Evolutionary conservation across 2,329 filamentous ascomycete genomes (phyloP).

Genomic region (Calonectria honghensis): DNA sequence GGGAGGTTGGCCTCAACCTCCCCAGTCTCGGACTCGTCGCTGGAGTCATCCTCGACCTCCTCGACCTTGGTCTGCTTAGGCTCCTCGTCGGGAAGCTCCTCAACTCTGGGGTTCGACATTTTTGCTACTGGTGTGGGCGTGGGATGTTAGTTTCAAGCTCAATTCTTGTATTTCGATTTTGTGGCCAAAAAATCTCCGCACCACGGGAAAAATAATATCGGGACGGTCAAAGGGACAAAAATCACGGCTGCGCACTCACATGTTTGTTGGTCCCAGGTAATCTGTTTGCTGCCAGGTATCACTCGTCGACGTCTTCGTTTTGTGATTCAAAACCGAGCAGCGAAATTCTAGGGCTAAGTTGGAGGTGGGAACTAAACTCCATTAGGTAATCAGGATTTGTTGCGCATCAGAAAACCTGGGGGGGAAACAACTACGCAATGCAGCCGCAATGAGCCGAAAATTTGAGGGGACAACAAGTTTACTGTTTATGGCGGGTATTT

Average conservation of each 20-base stretch:
- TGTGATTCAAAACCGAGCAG: slow-evolving; percentile 63
- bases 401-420: slow-evolving; percentile 34
- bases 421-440: slow-evolving; percentile 38
- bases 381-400: slow-evolving; percentile 63
- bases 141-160: slow-evolving; percentile 53
- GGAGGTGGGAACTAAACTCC: slow-evolving; percentile 60
- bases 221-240: slow-evolving; percentile 37
- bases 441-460: slow-evolving; percentile 26
- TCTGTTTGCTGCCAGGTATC: slow-evolving; percentile 58
- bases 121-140: slow-evolving; percentile 66
- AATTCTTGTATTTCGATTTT: slow-evolving; percentile 47
- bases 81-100: slow-evolving; percentile 96
- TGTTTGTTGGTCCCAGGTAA: slow-evolving; percentile 59
- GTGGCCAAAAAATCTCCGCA: slow-evolving; percentile 45
- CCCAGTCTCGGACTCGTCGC: slow-evolving; percentile 86
- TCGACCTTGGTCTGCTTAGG: slow-evolving; percentile 87
- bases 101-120: slow-evolving; percentile 98
- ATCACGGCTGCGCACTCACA: slow-evolving; percentile 58
- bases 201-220: slow-evolving; percentile 43
- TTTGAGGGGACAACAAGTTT: slow-evolving; percentile 25
- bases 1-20: slow-evolving; percentile 87
- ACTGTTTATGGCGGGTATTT: slow-evolving; percentile 53
- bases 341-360: slow-evolving; percentile 69
- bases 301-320: slow-evolving; percentile 60
- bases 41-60: slow-evolving; percentile 81